These are phyloP conservation scores for Metschnikowia rubicola DNA, from an alignment of 805 yeast genomes.

Conservation along the genomic window DNA sequence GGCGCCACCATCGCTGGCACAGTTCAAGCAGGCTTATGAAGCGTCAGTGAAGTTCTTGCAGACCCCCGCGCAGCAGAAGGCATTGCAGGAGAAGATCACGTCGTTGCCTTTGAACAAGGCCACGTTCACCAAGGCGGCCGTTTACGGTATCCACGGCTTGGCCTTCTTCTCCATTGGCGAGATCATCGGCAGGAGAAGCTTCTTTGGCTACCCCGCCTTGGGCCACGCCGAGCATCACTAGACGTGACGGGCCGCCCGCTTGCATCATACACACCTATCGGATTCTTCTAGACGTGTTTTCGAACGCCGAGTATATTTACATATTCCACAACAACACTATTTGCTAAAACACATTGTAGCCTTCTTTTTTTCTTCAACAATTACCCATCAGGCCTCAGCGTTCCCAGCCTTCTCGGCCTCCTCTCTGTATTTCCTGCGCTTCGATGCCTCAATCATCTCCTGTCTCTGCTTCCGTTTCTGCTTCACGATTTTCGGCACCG, in stretches of 20 bases:
- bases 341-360: background rate
- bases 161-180: constrained; percentile 96
- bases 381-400: background rate
- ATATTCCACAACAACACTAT: constrained; percentile 1
- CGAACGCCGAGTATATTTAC: background rate
- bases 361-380: too few species aligned
- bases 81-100: constrained; percentile 45
- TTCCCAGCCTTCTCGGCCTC: background rate
- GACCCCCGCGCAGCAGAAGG: constrained; percentile 55
- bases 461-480: constrained; percentile 58
- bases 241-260: constrained; percentile 8
- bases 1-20: constrained; percentile 81
- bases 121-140: constrained; percentile 61
- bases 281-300: constrained; percentile 3
- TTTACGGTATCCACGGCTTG: constrained; percentile 75
- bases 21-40: constrained; percentile 73
- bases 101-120: constrained; percentile 50
- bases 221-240: constrained; percentile 42
- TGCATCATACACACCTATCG: background rate
- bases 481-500: constrained; percentile 70
- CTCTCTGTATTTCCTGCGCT: constrained; percentile 47
- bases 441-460: constrained; percentile 76
- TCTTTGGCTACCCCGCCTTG: constrained; percentile 79
- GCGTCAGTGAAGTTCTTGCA: constrained; percentile 34
- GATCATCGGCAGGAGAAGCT: constrained; percentile 90